phyloP scores from a whole-genome alignment of 805 yeast genomes.

The Torulaspora indica region DNA sequence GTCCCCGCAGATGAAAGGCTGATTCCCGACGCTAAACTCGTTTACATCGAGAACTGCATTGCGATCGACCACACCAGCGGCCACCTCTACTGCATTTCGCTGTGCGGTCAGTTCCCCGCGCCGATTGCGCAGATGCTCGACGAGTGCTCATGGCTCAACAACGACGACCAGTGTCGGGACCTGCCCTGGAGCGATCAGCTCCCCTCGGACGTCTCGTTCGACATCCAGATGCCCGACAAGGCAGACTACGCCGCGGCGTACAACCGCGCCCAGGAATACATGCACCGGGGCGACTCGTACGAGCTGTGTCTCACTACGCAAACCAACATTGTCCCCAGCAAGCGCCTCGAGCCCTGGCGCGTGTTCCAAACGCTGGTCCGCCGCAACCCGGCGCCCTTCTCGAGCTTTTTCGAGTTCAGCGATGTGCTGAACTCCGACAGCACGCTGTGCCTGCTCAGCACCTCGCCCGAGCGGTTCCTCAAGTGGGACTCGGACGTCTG shows the following conservation, averaged over 20 bases:
- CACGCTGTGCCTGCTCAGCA: conserved; percentile 54
- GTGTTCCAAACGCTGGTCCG: conserved; percentile 66
- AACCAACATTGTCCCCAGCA: conserved; percentile 54
- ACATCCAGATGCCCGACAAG: conserved; percentile 48
- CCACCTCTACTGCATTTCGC: conserved; percentile 49
- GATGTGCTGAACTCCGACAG: conserved; percentile 40
- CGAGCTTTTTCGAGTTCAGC: conserved; percentile 66
- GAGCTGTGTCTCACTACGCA: conserved; percentile 86
- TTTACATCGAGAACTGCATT: conserved; percentile 62
- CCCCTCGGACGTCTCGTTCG: conserved; percentile 27
- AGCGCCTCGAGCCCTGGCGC: conserved; percentile 60
- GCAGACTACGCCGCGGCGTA: conserved; percentile 53
- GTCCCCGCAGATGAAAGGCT: conserved; percentile 28
- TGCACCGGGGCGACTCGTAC: conserved; percentile 83
- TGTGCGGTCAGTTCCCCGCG: conserved; percentile 39
- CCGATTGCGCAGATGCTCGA: conserved; percentile 10
- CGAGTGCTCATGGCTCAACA: background rate
- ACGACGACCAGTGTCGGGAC: conserved; percentile 1
- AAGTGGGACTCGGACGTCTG: conserved; percentile 64
- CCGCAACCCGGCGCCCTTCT: conserved; percentile 88
- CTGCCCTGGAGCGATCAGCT: conserved; percentile 13
- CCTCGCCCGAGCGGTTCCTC: conserved; percentile 92
- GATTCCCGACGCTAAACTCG: conserved; percentile 74
- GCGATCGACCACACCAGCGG: conserved; percentile 47
- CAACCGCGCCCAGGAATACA: conserved; percentile 56